A percentile compares a stretch with the other conserved stretches of the same genome.
phyloP scores from a whole-genome alignment of 805 yeast species.

The Cyberlindnera lachancei region DNA sequence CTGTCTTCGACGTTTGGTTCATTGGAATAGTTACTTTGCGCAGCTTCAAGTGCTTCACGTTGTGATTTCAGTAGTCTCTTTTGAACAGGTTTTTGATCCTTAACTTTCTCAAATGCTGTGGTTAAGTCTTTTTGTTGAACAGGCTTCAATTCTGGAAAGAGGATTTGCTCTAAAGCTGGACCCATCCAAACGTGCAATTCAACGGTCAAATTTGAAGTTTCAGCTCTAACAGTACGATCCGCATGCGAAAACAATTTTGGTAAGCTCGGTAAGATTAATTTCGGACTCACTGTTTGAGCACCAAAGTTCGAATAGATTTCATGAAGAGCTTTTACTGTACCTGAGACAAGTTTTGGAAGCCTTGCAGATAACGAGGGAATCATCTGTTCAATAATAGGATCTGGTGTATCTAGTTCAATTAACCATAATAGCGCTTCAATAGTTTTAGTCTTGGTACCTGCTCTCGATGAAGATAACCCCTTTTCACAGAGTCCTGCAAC shows the following conservation, averaged over 20 bases:
- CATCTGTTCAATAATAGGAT: slow-evolving; percentile 58
- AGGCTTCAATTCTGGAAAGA: slow-evolving; percentile 74
- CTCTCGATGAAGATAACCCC: slow-evolving; percentile 67
- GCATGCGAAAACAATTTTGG: slow-evolving; percentile 77
- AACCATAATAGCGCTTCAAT: slow-evolving; percentile 53
- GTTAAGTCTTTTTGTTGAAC: slow-evolving; percentile 83
- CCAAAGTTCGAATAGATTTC: slow-evolving; percentile 53
- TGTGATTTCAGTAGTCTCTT: slow-evolving; percentile 49
- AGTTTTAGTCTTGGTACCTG: slow-evolving; percentile 63
- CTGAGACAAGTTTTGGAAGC: slow-evolving; percentile 73
- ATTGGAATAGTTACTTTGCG: slow-evolving; percentile 9
- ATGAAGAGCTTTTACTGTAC: slow-evolving; percentile 48
- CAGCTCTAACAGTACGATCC: slow-evolving; percentile 78
- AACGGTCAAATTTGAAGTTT: slow-evolving; percentile 61
- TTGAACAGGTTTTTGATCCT: slow-evolving; percentile 39
- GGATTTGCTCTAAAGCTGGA: slow-evolving; percentile 39
- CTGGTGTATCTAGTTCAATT: slow-evolving; percentile 61
- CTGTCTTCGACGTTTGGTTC: slow-evolving; percentile 13
- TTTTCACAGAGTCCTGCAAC: slow-evolving; percentile 65
- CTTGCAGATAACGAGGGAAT: slow-evolving; percentile 53
- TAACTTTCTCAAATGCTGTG: slow-evolving; percentile 52
- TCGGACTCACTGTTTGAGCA: slow-evolving; percentile 50
- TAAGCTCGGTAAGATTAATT: slow-evolving; percentile 46
- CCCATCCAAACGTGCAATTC: slow-evolving; percentile 74
- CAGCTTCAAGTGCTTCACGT: slow-evolving; percentile 31